These are phyloP conservation scores for Jaminaea rosea DNA, from an alignment of 1,284 basidiomycete species.

Conservation along the genomic window DNA sequence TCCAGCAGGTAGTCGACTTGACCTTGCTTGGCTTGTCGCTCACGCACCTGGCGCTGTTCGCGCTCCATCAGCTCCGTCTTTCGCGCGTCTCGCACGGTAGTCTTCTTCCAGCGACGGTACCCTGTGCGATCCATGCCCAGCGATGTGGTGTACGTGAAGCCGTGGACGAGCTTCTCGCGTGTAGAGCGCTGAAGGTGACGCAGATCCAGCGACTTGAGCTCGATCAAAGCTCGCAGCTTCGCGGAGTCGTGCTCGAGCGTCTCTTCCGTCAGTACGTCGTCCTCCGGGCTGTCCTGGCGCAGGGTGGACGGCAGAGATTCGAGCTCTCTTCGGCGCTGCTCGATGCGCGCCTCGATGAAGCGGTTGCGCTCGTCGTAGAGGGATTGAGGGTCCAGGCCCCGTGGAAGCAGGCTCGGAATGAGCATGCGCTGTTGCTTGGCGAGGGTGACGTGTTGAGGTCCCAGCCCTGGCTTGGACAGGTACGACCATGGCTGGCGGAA, in stretches of 20 bases:
- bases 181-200: slow-evolving; percentile 80
- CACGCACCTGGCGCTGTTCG: slow-evolving; percentile 82
- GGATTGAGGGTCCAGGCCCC: slow-evolving; percentile 85
- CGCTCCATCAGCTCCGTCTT: slow-evolving; percentile 83
- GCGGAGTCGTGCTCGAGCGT: slow-evolving; percentile 49
- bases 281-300: slow-evolving; percentile 1
- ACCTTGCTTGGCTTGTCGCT: slow-evolving; percentile 87
- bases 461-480: slow-evolving; percentile 42
- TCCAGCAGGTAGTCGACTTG: slow-evolving; percentile 86
- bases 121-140: slow-evolving; percentile 78
- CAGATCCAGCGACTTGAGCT: slow-evolving; percentile 83
- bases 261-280: not conserved
- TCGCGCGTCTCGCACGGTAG: slow-evolving; percentile 78
- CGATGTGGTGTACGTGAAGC: slow-evolving; percentile 79
- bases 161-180: slow-evolving; percentile 75
- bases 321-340: slow-evolving; percentile 80
- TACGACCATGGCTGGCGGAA: slow-evolving; percentile 71
- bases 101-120: slow-evolving; percentile 80
- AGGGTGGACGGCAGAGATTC: slow-evolving; percentile 68
- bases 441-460: slow-evolving; percentile 46
- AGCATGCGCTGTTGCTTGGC: slow-evolving; percentile 71
- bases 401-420: slow-evolving; percentile 79
- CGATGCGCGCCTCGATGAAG: slow-evolving; percentile 78
- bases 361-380: slow-evolving; percentile 83
- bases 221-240: slow-evolving; percentile 82